A percentile compares a stretch with the other conserved stretches of the same genome.
These are phyloP conservation scores for Mycena indigotica DNA, from an alignment of 768 basidiomycete species.

Conservation along the genomic window DNA sequence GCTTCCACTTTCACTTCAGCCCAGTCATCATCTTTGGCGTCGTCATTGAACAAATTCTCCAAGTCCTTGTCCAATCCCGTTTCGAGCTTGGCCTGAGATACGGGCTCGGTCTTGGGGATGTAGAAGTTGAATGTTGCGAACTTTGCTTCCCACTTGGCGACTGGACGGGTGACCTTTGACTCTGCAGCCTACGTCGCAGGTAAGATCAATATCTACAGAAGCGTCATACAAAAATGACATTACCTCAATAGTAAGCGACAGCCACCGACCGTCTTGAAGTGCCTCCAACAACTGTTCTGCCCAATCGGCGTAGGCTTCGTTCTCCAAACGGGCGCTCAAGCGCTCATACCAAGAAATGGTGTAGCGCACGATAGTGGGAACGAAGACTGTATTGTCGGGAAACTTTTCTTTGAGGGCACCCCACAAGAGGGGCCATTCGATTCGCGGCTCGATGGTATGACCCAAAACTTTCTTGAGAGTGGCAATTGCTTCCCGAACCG, in stretches of 20 bases:
- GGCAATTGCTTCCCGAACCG: conserved; percentile 30
- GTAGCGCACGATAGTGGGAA: conserved; percentile 36
- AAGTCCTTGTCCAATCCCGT: conserved; percentile 40
- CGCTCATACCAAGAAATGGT: conserved; percentile 39
- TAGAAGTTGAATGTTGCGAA: conserved; percentile 33
- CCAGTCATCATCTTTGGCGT: conserved; percentile 34
- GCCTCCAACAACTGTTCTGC: conserved; percentile 35
- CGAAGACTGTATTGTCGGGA: conserved; percentile 35
- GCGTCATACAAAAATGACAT: conserved; percentile 2
- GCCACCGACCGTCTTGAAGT: conserved; percentile 22
- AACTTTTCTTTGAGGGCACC: conserved; percentile 32
- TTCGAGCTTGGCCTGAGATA: conserved; percentile 29
- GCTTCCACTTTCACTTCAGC: conserved; percentile 29
- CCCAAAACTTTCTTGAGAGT: conserved; percentile 35
- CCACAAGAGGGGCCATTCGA: conserved; percentile 39
- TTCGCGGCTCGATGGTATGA: conserved; percentile 34
- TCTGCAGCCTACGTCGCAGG: conserved; percentile 22
- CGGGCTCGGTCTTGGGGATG: conserved; percentile 35
- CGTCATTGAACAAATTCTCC: conserved; percentile 29
- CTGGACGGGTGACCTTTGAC: conserved; percentile 25
- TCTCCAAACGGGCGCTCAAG: conserved; percentile 37
- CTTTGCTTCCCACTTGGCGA: conserved; percentile 31
- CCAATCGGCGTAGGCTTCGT: conserved; percentile 36
- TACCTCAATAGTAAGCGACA: conserved; percentile 35
- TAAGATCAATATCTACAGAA: not conserved